Evolutionary conservation across 768 basidiomycete species (phyloP).

Genomic region (Zangia roseola): DNA sequence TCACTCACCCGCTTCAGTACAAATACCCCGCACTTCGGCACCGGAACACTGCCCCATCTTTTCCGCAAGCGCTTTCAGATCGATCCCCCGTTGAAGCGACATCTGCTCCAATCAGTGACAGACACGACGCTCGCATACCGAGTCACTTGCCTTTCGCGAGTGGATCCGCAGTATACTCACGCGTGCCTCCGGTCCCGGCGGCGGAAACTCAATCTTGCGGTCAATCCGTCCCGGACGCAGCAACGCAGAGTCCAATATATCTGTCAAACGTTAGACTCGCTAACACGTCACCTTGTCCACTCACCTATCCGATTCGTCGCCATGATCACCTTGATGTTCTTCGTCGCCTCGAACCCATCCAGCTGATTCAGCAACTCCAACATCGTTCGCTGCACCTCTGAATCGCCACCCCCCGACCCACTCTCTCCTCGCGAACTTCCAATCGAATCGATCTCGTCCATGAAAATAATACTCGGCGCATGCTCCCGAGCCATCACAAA

Average conservation of each 20-base stretch:
- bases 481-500: slow-evolving; percentile 99
- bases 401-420: slow-evolving; percentile 77
- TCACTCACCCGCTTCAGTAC: slow-evolving; percentile 85
- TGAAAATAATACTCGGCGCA: slow-evolving; percentile 97
- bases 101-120: slow-evolving; percentile 52
- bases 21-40: slow-evolving; percentile 96
- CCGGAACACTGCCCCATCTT: slow-evolving; percentile 99
- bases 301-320: slow-evolving; percentile 94
- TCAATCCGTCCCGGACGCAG: slow-evolving; percentile 95
- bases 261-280: slow-evolving; percentile 37
- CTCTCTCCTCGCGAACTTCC: slow-evolving; percentile 87
- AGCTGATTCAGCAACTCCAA: slow-evolving; percentile 85
- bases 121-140: background rate
- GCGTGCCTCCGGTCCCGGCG: slow-evolving; percentile 94
- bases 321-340: slow-evolving; percentile 92
- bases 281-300: background rate
- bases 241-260: slow-evolving; percentile 92
- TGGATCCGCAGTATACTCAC: slow-evolving; percentile 97
- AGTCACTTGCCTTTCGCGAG: slow-evolving; percentile 72
- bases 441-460: slow-evolving; percentile 99
- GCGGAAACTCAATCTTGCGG: slow-evolving; percentile 97
- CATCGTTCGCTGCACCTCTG: slow-evolving; percentile 90
- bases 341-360: slow-evolving; percentile 82
- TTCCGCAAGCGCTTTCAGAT: slow-evolving; percentile 92
- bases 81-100: slow-evolving; percentile 97